Percentiles rank a stretch among this genome's conserved stretches.
phyloP scores from a whole-genome alignment of 495 filamentous ascomycete species.

The Daldinia decipiens region DNA sequence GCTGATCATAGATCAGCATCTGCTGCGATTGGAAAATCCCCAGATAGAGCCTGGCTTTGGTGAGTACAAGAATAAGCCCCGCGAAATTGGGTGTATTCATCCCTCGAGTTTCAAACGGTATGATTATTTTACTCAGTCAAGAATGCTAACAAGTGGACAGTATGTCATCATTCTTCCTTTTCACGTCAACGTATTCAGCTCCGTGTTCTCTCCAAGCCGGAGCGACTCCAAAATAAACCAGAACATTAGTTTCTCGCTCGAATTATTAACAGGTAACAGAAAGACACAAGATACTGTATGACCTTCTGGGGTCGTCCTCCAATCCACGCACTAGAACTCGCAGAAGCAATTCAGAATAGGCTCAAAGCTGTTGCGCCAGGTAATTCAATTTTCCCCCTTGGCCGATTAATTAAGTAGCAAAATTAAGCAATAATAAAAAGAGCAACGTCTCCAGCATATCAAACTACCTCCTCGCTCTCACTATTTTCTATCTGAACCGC shows the following conservation, averaged over 20 bases:
- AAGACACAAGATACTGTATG: slow-evolving; percentile 81
- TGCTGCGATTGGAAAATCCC: slow-evolving; percentile 71
- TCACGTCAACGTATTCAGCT: not conserved
- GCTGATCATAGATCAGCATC: slow-evolving; percentile 77
- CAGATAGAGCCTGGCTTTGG: slow-evolving; percentile 69
- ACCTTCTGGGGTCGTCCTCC: slow-evolving; percentile 90
- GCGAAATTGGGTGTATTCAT: not conserved
- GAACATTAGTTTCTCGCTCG: slow-evolving; percentile 13
- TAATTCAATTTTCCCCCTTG: slow-evolving; percentile 52
- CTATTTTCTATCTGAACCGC: not conserved
- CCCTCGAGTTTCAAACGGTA: not conserved
- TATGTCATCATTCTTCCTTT: slow-evolving; percentile 21
- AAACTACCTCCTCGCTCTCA: not conserved
- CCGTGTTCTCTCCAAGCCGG: not conserved
- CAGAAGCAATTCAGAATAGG: slow-evolving; percentile 72
- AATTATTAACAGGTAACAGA: slow-evolving; percentile 29
- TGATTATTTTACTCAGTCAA: not conserved
- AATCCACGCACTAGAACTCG: slow-evolving; percentile 69
- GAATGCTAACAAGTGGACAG: slow-evolving; percentile 27
- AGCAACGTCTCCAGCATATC: not conserved
- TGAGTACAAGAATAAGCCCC: slow-evolving; percentile 25
- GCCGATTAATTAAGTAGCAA: not conserved
- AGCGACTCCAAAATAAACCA: not conserved
- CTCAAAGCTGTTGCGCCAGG: slow-evolving; percentile 71
- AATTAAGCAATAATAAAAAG: not conserved